These are phyloP conservation scores for Cucurbita moschata DNA, from an alignment of 306 rosid species.

Conservation along the genomic window DNA sequence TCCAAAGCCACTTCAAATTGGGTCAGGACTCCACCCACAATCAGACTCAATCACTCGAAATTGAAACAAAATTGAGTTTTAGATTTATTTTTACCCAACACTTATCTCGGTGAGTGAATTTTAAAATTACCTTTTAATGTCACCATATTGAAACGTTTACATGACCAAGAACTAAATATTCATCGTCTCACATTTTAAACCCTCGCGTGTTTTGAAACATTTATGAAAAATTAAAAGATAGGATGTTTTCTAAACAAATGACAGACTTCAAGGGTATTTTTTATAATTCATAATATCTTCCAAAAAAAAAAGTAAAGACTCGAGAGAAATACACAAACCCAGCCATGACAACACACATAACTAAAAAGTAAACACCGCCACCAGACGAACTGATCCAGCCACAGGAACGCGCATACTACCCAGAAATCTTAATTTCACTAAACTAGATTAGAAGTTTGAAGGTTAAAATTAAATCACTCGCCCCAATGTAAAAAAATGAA, in stretches of 20 bases:
- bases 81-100: background rate
- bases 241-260: no score
- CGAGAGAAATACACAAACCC: background rate
- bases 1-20: background rate
- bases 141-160: background rate
- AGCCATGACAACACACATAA: background rate
- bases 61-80: background rate
- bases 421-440: background rate
- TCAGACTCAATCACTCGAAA: background rate
- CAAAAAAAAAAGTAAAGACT: background rate
- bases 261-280: no score
- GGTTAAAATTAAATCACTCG: background rate
- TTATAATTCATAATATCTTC: background rate
- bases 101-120: background rate
- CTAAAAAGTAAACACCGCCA: background rate
- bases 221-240: no score
- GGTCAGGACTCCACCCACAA: background rate
- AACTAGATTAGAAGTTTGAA: background rate
- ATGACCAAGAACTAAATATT: no score
- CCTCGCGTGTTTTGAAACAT: background rate
- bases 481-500: background rate
- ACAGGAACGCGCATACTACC: background rate
- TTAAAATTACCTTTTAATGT: background rate
- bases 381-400: background rate
- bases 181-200: no score